Evolutionary conservation across 2,329 filamentous ascomycete genomes (phyloP).

Genomic region (Fusarium heterosporum): DNA sequence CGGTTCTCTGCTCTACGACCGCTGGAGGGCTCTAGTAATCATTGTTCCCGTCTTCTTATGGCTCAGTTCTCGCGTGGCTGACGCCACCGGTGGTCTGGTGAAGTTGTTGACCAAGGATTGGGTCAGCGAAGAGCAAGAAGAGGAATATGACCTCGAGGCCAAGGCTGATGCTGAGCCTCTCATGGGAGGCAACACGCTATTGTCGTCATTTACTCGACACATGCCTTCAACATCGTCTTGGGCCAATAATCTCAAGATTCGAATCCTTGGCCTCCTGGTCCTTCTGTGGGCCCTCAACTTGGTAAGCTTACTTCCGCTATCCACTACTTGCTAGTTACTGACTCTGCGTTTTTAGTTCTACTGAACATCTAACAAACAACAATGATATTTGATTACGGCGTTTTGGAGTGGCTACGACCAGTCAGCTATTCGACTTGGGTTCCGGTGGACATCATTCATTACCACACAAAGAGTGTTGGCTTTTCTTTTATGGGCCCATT

Average conservation of each 20-base stretch:
- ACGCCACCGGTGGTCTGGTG: conserved; percentile 38
- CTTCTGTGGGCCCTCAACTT: conserved; percentile 37
- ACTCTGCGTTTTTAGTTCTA: conserved; percentile 23
- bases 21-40: conserved; percentile 44
- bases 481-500: conserved; percentile 18
- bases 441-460: conserved; percentile 9
- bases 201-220: conserved; percentile 25
- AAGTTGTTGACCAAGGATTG: conserved; percentile 36
- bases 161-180: conserved; percentile 37
- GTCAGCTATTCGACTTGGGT: not conserved
- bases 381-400: conserved; percentile 19
- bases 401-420: conserved; percentile 30
- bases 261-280: conserved; percentile 32
- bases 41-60: conserved; percentile 47
- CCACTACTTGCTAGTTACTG: not conserved
- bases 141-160: conserved; percentile 30
- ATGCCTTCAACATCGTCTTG: conserved; percentile 36
- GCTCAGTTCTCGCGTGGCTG: conserved; percentile 40
- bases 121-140: conserved; percentile 13
- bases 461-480: not conserved
- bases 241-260: conserved; percentile 37
- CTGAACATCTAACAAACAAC: conserved; percentile 12
- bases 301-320: not conserved
- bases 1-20: conserved; percentile 38
- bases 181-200: conserved; percentile 19